phyloP scores from a whole-genome alignment of 345 rosid genomes.

The Turritis glabra region DNA sequence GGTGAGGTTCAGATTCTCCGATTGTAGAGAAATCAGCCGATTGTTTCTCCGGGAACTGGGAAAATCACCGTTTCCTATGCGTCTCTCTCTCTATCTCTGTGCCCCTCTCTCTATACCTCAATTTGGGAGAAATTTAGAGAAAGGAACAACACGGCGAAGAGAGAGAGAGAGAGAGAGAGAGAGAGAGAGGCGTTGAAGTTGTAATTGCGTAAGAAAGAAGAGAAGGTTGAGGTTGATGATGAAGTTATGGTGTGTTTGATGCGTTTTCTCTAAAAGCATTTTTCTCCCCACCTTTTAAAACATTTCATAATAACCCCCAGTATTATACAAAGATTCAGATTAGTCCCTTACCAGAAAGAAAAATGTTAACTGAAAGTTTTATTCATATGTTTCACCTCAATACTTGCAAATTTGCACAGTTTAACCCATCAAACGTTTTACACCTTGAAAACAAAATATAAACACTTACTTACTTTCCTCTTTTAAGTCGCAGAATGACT shows the following conservation, averaged over 20 bases:
- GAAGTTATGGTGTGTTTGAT: conserved; percentile 6
- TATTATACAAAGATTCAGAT: not conserved
- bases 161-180: conserved; percentile 12
- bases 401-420: not conserved
- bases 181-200: conserved; percentile 24
- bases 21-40: conserved; percentile 5
- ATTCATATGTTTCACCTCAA: not conserved
- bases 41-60: conserved; percentile 4
- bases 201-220: conserved; percentile 34
- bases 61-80: conserved; percentile 10
- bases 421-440: not conserved
- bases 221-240: conserved; percentile 27
- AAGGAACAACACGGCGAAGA: conserved; percentile 5
- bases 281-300: not conserved
- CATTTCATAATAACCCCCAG: not conserved
- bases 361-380: not conserved
- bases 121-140: conserved; percentile 1
- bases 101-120: conserved; percentile 10
- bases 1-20: conserved; percentile 21
- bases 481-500: conserved; percentile 31
- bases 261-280: not conserved
- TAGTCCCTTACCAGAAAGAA: not conserved
- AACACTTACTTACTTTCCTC: not conserved
- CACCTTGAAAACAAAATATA: not conserved
- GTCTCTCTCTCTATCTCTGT: conserved; percentile 10